These are phyloP conservation scores for Medicago lupulina DNA, from an alignment of 306 rosid species.

Conservation along the genomic window DNA sequence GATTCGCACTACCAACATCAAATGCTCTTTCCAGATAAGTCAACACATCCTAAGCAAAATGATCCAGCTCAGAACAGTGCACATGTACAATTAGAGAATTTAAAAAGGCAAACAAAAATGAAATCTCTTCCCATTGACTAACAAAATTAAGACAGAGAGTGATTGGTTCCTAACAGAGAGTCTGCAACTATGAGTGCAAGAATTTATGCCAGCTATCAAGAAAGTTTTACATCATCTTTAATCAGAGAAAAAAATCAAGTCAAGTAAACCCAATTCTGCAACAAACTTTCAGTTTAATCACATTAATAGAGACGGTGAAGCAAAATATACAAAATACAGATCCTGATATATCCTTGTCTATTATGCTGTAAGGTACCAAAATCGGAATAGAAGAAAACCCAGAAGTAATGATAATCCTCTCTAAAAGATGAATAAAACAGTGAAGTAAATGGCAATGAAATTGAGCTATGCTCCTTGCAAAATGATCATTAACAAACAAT, in stretches of 20 bases:
- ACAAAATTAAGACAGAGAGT: conserved; percentile 4
- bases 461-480: not conserved
- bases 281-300: conserved; percentile 35
- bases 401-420: not conserved
- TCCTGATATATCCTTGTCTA: conserved; percentile 6
- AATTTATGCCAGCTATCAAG: conserved; percentile 14
- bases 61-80: conserved; percentile 44
- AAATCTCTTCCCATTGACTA: conserved; percentile 17
- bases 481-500: not conserved
- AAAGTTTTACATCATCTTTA: conserved; percentile 35
- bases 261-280: conserved; percentile 1
- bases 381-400: conserved; percentile 9
- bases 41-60: conserved; percentile 77
- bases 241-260: conserved; percentile 10
- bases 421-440: conserved; percentile 3
- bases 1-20: conserved; percentile 71
- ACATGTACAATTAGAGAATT: conserved; percentile 38
- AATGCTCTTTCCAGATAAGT: conserved; percentile 83
- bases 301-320: not conserved
- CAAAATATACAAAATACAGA: conserved; percentile 30
- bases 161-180: not conserved
- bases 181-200: conserved; percentile 1
- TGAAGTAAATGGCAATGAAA: not conserved
- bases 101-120: conserved; percentile 5
- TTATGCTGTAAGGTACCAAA: not conserved